Conservation (phyloP, 2,329 filamentous ascomycete species). For the Cyphellophora europaea region DNA sequence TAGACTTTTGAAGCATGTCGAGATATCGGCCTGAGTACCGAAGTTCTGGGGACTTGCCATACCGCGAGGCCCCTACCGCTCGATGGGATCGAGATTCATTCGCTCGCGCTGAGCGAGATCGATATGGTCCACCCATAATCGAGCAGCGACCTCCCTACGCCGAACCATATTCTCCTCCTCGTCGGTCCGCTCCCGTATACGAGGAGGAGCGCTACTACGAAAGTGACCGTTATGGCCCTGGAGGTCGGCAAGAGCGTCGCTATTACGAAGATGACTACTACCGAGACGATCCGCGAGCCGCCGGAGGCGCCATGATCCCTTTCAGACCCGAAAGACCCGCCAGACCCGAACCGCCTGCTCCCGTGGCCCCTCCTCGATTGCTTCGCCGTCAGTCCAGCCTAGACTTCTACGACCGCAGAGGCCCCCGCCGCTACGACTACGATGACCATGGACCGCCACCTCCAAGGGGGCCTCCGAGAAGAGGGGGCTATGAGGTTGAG, state of each 20-base stretch:
- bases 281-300: conserved; percentile 27
- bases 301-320: conserved; percentile 45
- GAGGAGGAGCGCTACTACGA: conserved; percentile 32
- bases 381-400: conserved; percentile 78
- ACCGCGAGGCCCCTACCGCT: conserved; percentile 17
- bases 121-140: conserved; percentile 26
- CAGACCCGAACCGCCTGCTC: conserved; percentile 31
- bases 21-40: conserved; percentile 14
- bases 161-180: conserved; percentile 22
- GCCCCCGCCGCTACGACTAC: conserved; percentile 43
- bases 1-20: conserved; percentile 17
- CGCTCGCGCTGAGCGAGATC: conserved; percentile 32
- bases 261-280: conserved; percentile 28
- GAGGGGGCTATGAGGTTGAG: conserved; percentile 47
- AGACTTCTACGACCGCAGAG: conserved; percentile 78
- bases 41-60: conserved; percentile 15
- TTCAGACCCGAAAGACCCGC: conserved; percentile 49
- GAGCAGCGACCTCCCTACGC: conserved; percentile 15
- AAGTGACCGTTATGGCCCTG: conserved; percentile 33
- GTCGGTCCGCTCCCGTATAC: conserved; percentile 20
- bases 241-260: conserved; percentile 26
- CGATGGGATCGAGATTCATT: conserved; percentile 34
- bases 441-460: conserved; percentile 28
- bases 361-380: conserved; percentile 54
- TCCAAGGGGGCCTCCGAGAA: conserved; percentile 48